A percentile compares a stretch with the other conserved stretches of the same genome.
These are phyloP conservation scores for Xylaria multiplex DNA, from an alignment of 2,329 filamentous ascomycete genomes.

Conservation along the genomic window DNA sequence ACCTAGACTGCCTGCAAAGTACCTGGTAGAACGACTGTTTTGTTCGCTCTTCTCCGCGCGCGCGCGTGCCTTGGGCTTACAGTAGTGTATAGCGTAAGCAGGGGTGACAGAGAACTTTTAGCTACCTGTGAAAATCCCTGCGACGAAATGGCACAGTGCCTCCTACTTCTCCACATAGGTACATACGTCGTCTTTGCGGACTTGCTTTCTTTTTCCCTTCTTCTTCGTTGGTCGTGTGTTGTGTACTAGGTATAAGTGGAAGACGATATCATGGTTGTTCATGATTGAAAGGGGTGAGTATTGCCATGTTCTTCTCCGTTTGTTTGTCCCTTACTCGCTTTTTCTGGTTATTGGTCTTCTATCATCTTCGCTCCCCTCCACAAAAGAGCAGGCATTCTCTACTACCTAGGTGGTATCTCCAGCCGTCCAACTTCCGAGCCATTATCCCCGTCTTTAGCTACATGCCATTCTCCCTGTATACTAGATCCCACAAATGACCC, in stretches of 20 bases:
- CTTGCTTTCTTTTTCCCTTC: constrained; percentile 26
- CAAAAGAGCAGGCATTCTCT: constrained; percentile 16
- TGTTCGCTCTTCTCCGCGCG: constrained; percentile 16
- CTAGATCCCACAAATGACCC: constrained; percentile 9
- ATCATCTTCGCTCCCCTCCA: constrained; percentile 17
- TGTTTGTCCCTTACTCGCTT: constrained; percentile 10
- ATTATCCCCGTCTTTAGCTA: constrained; percentile 21
- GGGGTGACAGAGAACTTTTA: constrained; percentile 19
- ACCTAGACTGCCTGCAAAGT: constrained; percentile 3
- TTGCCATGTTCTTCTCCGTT: constrained; percentile 13
- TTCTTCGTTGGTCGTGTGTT: constrained; percentile 22
- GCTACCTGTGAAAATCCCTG: constrained; percentile 27
- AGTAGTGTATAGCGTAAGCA: constrained; percentile 17
- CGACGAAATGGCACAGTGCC: constrained; percentile 27
- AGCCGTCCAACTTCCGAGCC: constrained; percentile 5
- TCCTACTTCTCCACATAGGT: constrained; percentile 19
- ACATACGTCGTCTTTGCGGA: constrained; percentile 13
- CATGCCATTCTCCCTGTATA: constrained; percentile 13
- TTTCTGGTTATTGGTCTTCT: constrained; percentile 18
- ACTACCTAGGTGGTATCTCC: not conserved
- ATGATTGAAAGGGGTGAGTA: constrained; percentile 30
- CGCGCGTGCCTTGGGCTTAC: constrained; percentile 21
- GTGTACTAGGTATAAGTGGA: constrained; percentile 28
- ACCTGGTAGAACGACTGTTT: constrained; percentile 9
- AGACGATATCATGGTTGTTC: constrained; percentile 20